These are phyloP conservation scores for Artemisia annua DNA, from an alignment of 129 eudicot species.

Conservation along the genomic window DNA sequence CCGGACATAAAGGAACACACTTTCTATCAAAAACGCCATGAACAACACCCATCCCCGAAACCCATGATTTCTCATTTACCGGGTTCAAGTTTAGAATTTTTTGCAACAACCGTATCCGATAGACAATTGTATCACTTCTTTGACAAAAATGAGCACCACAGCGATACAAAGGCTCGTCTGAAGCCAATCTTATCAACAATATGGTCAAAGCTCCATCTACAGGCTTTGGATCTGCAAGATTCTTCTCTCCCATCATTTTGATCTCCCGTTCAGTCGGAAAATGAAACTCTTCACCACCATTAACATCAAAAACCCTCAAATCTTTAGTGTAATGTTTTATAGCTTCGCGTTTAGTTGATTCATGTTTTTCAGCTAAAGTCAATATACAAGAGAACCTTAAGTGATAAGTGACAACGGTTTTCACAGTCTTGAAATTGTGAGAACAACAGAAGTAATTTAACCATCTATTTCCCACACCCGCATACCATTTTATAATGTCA, in stretches of 20 bases:
- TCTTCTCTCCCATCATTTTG: constrained; percentile 72
- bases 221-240: constrained; percentile 72
- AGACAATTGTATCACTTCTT: constrained; percentile 49
- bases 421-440: constrained; percentile 68
- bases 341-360: constrained; percentile 75
- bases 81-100: constrained; percentile 36
- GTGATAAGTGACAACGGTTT: constrained; percentile 71
- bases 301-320: constrained; percentile 49
- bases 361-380: constrained; percentile 91
- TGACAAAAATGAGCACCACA: constrained; percentile 84
- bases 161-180: constrained; percentile 48
- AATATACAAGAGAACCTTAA: constrained; percentile 82
- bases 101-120: constrained; percentile 63
- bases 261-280: constrained; percentile 85
- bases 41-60: constrained; percentile 57
- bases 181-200: constrained; percentile 63
- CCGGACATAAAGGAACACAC: constrained; percentile 69
- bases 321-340: constrained; percentile 85
- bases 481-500: constrained; percentile 82
- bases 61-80: constrained; percentile 44
- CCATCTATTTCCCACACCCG: constrained; percentile 91
- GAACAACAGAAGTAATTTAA: constrained; percentile 73
- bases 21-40: constrained; percentile 54
- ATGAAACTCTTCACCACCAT: constrained; percentile 52
- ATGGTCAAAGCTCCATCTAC: constrained; percentile 75